These are phyloP conservation scores for Trichoderma atroviride DNA, from an alignment of 2,329 filamentous ascomycete species.

Conservation along the genomic window DNA sequence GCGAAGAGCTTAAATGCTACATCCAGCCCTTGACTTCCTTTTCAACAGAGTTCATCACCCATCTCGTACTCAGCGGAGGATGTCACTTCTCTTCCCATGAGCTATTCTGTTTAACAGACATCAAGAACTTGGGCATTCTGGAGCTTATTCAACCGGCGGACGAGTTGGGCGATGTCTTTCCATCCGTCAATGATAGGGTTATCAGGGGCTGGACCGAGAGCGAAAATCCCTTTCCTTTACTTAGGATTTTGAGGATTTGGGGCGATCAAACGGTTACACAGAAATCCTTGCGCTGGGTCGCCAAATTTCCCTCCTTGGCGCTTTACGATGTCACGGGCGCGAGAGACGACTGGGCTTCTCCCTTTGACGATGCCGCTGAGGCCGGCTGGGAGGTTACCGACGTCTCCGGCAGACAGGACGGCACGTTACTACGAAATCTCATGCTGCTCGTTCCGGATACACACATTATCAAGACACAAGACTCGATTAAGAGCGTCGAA, in stretches of 20 bases:
- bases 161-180: conserved; percentile 36
- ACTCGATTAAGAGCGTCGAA: conserved; percentile 40
- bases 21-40: conserved; percentile 42
- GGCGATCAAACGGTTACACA: conserved; percentile 45
- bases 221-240: conserved; percentile 47
- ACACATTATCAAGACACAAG: conserved; percentile 31
- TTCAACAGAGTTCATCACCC: conserved; percentile 45
- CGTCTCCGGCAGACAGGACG: conserved; percentile 34
- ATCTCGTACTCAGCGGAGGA: conserved; percentile 45
- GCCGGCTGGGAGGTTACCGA: conserved; percentile 42
- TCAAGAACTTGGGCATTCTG: conserved; percentile 52
- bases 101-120: conserved; percentile 44
- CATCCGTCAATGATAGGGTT: conserved; percentile 49
- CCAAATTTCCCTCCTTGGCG: conserved; percentile 48
- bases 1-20: conserved; percentile 41
- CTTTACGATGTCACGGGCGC: conserved; percentile 48
- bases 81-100: conserved; percentile 44
- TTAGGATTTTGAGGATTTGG: conserved; percentile 52
- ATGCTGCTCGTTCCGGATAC: conserved; percentile 40
- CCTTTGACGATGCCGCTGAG: conserved; percentile 31
- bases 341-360: conserved; percentile 42
- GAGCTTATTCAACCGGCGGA: conserved; percentile 49
- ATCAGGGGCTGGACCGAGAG: conserved; percentile 50
- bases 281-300: conserved; percentile 46
- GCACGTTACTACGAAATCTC: conserved; percentile 41